phyloP scores from a whole-genome alignment of 495 filamentous ascomycete genomes.

The Physcia stellaris region DNA sequence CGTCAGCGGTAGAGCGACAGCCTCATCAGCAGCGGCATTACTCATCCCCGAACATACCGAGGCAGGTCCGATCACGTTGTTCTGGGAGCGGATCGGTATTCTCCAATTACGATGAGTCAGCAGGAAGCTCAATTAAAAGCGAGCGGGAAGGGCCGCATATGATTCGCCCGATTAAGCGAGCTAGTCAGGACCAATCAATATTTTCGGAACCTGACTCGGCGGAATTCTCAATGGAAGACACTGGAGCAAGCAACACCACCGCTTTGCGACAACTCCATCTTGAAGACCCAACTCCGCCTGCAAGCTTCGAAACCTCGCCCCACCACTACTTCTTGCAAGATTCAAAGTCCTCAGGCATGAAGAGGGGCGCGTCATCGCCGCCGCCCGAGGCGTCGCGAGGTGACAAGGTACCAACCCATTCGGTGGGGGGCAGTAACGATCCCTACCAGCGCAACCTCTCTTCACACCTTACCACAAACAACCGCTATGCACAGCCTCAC shows the following conservation, averaged over 20 bases:
- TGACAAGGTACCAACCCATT: slow-evolving; percentile 26
- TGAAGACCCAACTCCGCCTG: slow-evolving; percentile 39
- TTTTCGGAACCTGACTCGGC: slow-evolving; percentile 45
- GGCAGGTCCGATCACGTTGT: slow-evolving; percentile 30
- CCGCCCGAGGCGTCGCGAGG: slow-evolving; percentile 62
- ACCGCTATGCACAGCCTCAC: slow-evolving; percentile 42
- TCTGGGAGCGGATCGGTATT: slow-evolving; percentile 38
- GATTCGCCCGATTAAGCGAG: slow-evolving; percentile 33
- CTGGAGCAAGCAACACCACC: slow-evolving; percentile 13
- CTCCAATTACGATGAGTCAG: slow-evolving; percentile 24
- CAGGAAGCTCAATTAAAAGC: no score
- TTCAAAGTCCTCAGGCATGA: slow-evolving; percentile 40
- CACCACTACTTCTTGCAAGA: slow-evolving; percentile 3
- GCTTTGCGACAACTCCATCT: slow-evolving; percentile 42
- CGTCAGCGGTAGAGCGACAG: slow-evolving; percentile 26
- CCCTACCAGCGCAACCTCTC: slow-evolving; percentile 43
- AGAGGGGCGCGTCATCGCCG: slow-evolving; percentile 71
- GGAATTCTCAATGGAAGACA: slow-evolving; percentile 57
- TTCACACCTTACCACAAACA: slow-evolving; percentile 38
- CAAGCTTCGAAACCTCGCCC: slow-evolving; percentile 4
- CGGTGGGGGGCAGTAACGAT: slow-evolving; percentile 44
- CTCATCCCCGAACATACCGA: slow-evolving; percentile 11
- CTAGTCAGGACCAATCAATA: slow-evolving; percentile 48
- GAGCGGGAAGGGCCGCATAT: no score
- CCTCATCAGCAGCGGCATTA: slow-evolving; percentile 21